These are phyloP conservation scores for Allium cepa DNA, from an alignment of 106 monocot genomes.

Conservation along the genomic window DNA sequence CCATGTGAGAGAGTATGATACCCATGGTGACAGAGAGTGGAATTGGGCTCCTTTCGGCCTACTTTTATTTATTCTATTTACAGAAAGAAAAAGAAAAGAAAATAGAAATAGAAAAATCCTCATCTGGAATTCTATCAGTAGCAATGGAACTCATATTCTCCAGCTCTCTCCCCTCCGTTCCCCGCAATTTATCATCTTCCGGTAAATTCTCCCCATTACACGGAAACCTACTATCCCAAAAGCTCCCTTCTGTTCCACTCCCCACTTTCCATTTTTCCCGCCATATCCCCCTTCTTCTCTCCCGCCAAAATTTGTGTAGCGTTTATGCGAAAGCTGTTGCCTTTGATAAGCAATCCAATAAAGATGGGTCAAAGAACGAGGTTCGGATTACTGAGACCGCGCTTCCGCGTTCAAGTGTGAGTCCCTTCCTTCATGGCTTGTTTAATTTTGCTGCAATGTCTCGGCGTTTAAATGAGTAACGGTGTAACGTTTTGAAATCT, in stretches of 20 bases:
- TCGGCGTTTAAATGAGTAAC: no score
- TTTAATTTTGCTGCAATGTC: no score
- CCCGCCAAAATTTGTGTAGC: conserved; percentile 5
- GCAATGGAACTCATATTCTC: conserved; percentile 1
- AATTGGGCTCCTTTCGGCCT: background rate
- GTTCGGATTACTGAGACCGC: conserved; percentile 58
- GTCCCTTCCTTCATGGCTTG: background rate
- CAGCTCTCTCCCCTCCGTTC: background rate
- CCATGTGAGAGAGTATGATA: no score
- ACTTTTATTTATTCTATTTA: background rate
- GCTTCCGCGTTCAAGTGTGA: conserved; percentile 65
- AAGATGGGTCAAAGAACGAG: conserved; percentile 25
- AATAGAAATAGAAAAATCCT: background rate
- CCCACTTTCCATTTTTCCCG: conserved; percentile 6
- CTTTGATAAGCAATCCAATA: conserved; percentile 16
- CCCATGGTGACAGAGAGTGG: no score
- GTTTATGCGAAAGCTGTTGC: conserved; percentile 34
- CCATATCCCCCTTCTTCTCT: conserved; percentile 5
- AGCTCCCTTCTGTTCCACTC: background rate
- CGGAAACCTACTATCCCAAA: background rate
- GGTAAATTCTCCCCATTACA: background rate
- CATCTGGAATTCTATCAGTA: no score
- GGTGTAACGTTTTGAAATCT: no score
- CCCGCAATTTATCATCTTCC: background rate
- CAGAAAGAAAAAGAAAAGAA: background rate